Conservation (phyloP, 169 alveolate species). For the Cryptosporidium sp. region DNA sequence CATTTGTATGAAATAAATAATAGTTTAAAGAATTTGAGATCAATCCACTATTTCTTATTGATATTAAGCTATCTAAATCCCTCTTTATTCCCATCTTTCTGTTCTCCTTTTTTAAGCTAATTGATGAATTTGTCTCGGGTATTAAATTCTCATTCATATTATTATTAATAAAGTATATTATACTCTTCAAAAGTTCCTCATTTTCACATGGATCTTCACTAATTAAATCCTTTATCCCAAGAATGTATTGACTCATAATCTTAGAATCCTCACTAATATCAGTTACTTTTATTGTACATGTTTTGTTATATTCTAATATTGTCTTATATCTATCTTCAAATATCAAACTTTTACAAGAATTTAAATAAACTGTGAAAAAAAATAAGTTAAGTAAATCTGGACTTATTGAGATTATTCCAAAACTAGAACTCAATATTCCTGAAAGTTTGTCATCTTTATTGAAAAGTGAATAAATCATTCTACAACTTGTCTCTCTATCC, state of each 20-base stretch:
- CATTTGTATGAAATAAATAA: slow-evolving; percentile 49
- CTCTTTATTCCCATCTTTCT: background rate
- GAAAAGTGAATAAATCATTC: slow-evolving; percentile 12
- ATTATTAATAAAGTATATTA: background rate
- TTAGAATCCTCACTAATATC: background rate
- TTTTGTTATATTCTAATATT: background rate
- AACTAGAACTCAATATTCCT: slow-evolving; percentile 28
- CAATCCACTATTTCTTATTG: slow-evolving; percentile 6
- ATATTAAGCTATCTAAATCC: slow-evolving; percentile 4
- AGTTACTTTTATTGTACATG: background rate
- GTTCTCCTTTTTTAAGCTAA: background rate
- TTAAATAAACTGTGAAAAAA: slow-evolving; percentile 21
- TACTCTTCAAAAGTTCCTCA: background rate
- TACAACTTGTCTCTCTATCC: slow-evolving; percentile 34
- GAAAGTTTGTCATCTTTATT: background rate
- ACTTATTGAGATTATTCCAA: slow-evolving; percentile 38
- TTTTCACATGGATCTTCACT: background rate
- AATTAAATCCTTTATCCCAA: background rate
- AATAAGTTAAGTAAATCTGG: slow-evolving; percentile 16
- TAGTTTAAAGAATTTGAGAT: slow-evolving; percentile 23
- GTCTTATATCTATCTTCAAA: background rate
- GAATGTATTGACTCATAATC: background rate
- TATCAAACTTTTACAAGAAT: background rate
- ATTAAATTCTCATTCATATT: background rate
- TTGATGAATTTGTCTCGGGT: background rate